phyloP scores from a whole-genome alignment of 768 basidiomycete genomes.

The Botryobasidium botryosum region DNA sequence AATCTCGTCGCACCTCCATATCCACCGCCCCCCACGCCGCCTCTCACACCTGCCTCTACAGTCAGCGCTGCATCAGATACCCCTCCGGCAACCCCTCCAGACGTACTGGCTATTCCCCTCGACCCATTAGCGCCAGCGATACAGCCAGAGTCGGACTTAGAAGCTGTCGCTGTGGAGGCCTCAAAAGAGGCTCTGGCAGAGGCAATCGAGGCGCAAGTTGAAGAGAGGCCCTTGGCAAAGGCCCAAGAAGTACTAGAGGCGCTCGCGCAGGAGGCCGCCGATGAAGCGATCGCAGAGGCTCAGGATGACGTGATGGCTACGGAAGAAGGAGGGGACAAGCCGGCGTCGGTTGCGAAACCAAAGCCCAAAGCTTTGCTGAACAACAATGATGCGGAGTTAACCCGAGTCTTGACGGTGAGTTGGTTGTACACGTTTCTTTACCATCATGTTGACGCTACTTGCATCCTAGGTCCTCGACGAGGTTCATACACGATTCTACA shows the following conservation, averaged over 20 bases:
- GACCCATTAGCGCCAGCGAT: not conserved
- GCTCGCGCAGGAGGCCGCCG: constrained; percentile 33
- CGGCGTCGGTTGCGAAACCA: constrained; percentile 11
- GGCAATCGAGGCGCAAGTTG: constrained; percentile 67
- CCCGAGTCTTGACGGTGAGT: constrained; percentile 54
- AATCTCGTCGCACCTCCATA: constrained; percentile 12
- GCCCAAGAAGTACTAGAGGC: constrained; percentile 48
- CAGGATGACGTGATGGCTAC: constrained; percentile 7
- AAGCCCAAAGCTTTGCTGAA: constrained; percentile 57
- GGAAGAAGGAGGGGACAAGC: constrained; percentile 2
- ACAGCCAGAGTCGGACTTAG: constrained; percentile 12
- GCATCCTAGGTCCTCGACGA: constrained; percentile 80
- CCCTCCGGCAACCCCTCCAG: constrained; percentile 1
- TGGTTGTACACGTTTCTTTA: not conserved
- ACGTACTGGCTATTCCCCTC: not conserved
- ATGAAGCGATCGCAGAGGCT: constrained; percentile 12
- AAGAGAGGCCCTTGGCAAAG: constrained; percentile 74
- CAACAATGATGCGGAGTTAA: constrained; percentile 73
- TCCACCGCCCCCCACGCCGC: constrained; percentile 7
- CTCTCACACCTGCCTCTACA: not conserved
- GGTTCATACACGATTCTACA: constrained; percentile 64
- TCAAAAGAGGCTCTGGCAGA: constrained; percentile 47
- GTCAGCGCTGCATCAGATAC: not conserved
- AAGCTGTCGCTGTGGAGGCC: constrained; percentile 30
- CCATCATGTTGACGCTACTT: no score